Evolutionary conservation across 768 basidiomycete species (phyloP).

Genomic region (Candolleomyces eurysporus): DNA sequence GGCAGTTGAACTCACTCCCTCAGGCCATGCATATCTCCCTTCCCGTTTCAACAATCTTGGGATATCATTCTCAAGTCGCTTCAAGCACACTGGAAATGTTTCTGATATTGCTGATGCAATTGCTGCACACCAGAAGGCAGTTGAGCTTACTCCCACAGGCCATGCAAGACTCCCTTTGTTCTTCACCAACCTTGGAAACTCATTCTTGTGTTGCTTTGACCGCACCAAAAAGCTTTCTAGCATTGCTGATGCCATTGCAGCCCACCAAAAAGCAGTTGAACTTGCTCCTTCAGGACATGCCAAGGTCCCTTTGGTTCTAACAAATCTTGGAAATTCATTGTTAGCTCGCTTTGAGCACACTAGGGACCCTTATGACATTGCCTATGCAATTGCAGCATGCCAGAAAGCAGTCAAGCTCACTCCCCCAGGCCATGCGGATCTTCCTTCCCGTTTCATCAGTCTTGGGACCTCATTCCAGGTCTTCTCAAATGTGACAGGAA

Average conservation of each 20-base stretch:
- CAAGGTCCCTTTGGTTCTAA: not conserved
- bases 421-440: not conserved
- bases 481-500: not conserved
- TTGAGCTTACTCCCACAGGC: slow-evolving; percentile 9
- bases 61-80: slow-evolving; percentile 10
- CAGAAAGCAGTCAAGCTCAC: not conserved
- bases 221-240: too few species aligned
- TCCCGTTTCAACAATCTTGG: slow-evolving; percentile 10
- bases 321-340: too few species aligned
- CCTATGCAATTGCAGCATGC: not conserved
- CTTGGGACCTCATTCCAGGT: not conserved
- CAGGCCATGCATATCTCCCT: slow-evolving; percentile 4
- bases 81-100: slow-evolving; percentile 6
- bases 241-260: too few species aligned
- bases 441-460: not conserved
- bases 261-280: too few species aligned
- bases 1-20: not conserved
- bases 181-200: too few species aligned
- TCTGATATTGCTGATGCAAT: slow-evolving; percentile 10
- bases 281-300: not conserved
- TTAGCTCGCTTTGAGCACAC: slow-evolving; percentile 8
- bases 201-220: too few species aligned
- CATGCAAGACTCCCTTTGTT: slow-evolving; percentile 6
- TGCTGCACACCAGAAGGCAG: slow-evolving; percentile 5
- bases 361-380: not conserved